These are phyloP conservation scores for Chaetomium cochliodes DNA, from an alignment of 495 filamentous ascomycete species.

Conservation along the genomic window DNA sequence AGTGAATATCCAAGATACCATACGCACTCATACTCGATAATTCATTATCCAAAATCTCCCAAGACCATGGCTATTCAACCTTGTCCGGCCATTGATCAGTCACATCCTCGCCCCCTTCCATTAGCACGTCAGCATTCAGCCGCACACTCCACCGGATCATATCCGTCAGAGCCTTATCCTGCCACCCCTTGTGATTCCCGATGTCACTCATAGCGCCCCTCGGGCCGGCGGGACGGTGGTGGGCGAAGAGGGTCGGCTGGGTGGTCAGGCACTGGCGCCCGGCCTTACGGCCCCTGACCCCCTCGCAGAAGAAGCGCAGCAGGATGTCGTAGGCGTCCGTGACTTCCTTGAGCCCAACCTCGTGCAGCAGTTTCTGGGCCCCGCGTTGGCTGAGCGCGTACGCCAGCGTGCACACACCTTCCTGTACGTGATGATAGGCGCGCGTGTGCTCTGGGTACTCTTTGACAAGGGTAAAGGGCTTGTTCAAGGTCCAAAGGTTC, in stretches of 20 bases:
- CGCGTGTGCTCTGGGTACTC: conserved; percentile 38
- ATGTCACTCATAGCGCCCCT: conserved; percentile 35
- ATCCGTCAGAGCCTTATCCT: conserved; percentile 27
- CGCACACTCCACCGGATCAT: conserved; percentile 36
- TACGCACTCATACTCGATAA: not conserved
- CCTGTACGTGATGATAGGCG: conserved; percentile 38
- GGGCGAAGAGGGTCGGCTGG: conserved; percentile 34
- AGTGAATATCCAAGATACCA: too few relatives aligned
- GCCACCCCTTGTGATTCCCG: conserved; percentile 31
- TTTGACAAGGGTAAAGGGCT: conserved; percentile 27
- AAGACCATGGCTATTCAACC: conserved; percentile 13
- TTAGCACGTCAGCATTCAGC: conserved; percentile 34
- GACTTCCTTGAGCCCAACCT: conserved; percentile 32
- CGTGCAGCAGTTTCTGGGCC: conserved; percentile 33
- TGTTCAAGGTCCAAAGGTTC: conserved; percentile 35
- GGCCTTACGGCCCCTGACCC: conserved; percentile 20
- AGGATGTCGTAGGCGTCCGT: conserved; percentile 31
- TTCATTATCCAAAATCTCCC: not conserved
- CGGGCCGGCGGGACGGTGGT: conserved; percentile 32
- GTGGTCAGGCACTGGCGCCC: conserved; percentile 35
- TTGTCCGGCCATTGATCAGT: conserved; percentile 35
- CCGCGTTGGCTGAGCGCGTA: conserved; percentile 36
- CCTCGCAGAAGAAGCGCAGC: conserved; percentile 36
- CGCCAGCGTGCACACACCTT: conserved; percentile 36
- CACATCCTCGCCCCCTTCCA: conserved; percentile 29